Evolutionary conservation across 2,329 filamentous ascomycete species (phyloP), one percentile per base, ranked within the genome.

Genomic region (Metarhizium robertsii): DNA sequence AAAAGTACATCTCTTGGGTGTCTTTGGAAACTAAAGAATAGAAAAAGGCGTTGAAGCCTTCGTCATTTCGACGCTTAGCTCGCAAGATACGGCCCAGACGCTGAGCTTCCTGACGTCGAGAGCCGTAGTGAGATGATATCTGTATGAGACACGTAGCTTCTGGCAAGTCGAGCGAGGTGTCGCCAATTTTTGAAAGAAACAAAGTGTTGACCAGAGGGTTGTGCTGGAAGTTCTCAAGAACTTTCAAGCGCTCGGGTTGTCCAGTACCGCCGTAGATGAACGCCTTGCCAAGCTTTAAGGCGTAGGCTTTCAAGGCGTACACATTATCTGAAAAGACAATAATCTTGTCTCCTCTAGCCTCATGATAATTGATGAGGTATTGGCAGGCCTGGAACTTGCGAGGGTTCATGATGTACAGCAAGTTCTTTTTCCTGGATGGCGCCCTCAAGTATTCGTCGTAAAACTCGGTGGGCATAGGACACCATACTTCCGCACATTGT

Each of bases 271-370:
- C 94, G 64, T 90, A 96, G 62, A 99, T 96, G 69, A 86, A 96
- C 0, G 89, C 87, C 68, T 96, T 96, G 50, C 82, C 81, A 42
- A 97, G 76, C 62, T 91, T 92, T 30, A 84, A 77, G 3, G 94
- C 92, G 66, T 97, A 96, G 45, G 85, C 82, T 62, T 92, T 83
- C 34, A 99, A 76, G 0, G 94, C 92, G 66, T 94, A 97, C 45
- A 99, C 90, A 62, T 97, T 96, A 70, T 99, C 94, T 0, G 91
- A 96, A 70, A 97, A 97, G 47, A 99, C 92, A 60, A 97, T 97
- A 62, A 97, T 91, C 72, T 97, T 97, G 75, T 97, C 94, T 36
- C 94, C 92, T 58, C 94, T 83, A 55, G 85, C 86, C 71, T 97
- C 92, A 70, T 99, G 94, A 67, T 95, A 97, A 69, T 97, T 89